Base-by-base conservation (phyloP, 495 filamentous ascomycete species). In the Xylaria nigripes region DNA sequence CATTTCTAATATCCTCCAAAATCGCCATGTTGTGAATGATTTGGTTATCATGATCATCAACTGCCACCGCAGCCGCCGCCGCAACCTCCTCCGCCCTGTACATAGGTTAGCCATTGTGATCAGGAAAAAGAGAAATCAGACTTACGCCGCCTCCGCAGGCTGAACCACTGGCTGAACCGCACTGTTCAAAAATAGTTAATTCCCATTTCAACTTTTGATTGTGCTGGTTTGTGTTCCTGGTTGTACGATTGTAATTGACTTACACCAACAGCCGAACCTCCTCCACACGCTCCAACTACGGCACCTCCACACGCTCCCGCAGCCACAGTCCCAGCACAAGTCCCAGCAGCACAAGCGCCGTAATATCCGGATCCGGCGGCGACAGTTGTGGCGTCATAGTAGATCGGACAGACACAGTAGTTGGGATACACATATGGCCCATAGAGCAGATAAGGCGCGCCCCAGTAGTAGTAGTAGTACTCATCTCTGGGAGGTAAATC, bases 321-420 rank as follows among this genome's bases (percentile, higher is more conserved):
- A 5, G 63, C 65, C 57, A 68, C 55, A 41, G 74, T 23, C 62
- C 78, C 46, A 41, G 48, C 65, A 45, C 68, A 78, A 18, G 73
- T 74, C 7, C 76, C 75, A 3, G 58, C 55, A 18, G 56, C 65
- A 62, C 76, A 78, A 45, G 60, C 69, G 2, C 73, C 75, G 7
- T 57, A 62, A 38, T 56, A 68, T 0, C 72, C 53, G 70, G 76
- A 50, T 71, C 83, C 63, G 60, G 73, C 64, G 64, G 75, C 44
- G 75, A 84, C 29, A 69, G 77, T 25, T 56, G 76, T 67, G 73
- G 85, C 55, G 68, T 81, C 50, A 78, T 72, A 60, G 57, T 64
- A 62, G 70, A 78, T 36, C 49, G 64, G 54, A 48, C 46, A 66
- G 44, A 48, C 51, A 16, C 23, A 47, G 61, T 65, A 72, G 48